These are phyloP conservation scores for Capsicum baccatum DNA, from an alignment of 257 asterid genomes.

Conservation along the genomic window DNA sequence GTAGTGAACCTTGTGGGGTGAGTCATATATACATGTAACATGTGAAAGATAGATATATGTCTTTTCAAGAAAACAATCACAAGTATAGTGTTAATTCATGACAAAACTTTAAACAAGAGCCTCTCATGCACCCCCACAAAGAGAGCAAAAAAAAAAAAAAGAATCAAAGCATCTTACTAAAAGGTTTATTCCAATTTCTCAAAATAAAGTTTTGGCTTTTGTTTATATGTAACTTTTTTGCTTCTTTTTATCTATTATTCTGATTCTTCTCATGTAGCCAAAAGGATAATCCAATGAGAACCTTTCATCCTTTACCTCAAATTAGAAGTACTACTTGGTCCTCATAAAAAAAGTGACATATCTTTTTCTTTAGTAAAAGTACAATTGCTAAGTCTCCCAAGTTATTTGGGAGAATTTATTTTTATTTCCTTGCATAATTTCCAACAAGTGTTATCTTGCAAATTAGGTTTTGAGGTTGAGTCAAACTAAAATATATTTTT, in stretches of 20 bases:
- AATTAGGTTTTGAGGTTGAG: neutral
- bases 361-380: neutral
- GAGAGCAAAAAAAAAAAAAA: neutral
- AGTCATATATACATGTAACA: neutral
- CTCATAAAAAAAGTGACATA: neutral
- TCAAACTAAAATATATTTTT: neutral
- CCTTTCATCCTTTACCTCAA: conserved; percentile 20
- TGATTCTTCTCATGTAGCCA: conserved; percentile 4
- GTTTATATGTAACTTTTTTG: neutral
- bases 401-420: neutral
- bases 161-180: conserved; percentile 24
- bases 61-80: neutral
- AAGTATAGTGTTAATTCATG: conserved; percentile 10
- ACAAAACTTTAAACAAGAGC: neutral
- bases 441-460: neutral
- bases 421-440: neutral
- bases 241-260: conserved; percentile 26
- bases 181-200: conserved; percentile 25
- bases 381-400: neutral
- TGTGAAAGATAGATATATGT: conserved; percentile 19
- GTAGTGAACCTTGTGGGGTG: conserved; percentile 4
- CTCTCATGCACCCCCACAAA: conserved; percentile 25
- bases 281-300: conserved; percentile 28
- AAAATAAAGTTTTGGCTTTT: conserved; percentile 16
- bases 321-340: neutral